Evolutionary conservation across 495 filamentous ascomycete species (phyloP).

Genomic region (Talaromyces adpressus): DNA sequence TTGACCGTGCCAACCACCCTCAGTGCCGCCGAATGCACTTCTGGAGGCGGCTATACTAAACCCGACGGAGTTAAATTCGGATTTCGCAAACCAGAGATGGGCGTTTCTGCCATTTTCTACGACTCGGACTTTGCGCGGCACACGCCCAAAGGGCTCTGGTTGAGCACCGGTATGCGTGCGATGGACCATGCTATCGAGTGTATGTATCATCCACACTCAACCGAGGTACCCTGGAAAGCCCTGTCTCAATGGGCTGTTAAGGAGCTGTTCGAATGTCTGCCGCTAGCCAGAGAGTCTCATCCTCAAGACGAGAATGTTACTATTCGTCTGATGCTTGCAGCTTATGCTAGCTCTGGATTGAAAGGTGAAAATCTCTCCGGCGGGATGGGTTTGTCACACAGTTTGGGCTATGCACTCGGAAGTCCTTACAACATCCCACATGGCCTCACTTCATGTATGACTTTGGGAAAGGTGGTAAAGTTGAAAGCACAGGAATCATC

Average conservation of each 20-base stretch:
- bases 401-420: conserved; percentile 41
- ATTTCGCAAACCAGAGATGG: conserved; percentile 26
- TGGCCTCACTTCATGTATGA: neutral
- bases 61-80: conserved; percentile 31
- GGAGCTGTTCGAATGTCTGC: conserved; percentile 34
- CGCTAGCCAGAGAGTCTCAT: conserved; percentile 25
- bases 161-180: conserved; percentile 37
- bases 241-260: conserved; percentile 28
- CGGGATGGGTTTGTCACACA: conserved; percentile 36
- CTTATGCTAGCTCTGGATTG: conserved; percentile 34
- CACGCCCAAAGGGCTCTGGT: conserved; percentile 33
- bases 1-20: conserved; percentile 45
- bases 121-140: conserved; percentile 33
- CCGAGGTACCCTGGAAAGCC: conserved; percentile 35
- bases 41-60: conserved; percentile 33
- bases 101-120: conserved; percentile 33
- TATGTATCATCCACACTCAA: conserved; percentile 39
- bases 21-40: conserved; percentile 39
- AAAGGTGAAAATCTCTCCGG: conserved; percentile 34
- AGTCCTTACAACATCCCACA: conserved; percentile 40
- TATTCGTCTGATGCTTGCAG: conserved; percentile 37
- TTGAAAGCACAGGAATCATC: neutral
- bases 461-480: neutral
- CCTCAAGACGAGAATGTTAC: conserved; percentile 33
- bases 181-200: conserved; percentile 44